Evolutionary conservation across 306 rosid genomes (phyloP).

Genomic region (Medicago lupulina): DNA sequence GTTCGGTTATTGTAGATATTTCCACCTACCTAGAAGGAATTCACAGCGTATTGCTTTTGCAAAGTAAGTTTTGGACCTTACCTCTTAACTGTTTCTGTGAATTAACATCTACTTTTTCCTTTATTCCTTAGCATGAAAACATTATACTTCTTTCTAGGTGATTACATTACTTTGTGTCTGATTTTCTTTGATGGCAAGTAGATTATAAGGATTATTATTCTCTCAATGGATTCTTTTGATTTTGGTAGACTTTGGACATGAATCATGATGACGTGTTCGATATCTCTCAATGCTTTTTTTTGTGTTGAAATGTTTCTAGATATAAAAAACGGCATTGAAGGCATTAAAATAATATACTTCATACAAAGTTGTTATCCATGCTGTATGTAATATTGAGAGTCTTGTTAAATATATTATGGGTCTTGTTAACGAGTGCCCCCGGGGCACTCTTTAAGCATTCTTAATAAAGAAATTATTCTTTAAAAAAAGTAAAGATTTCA

Average conservation of each 20-base stretch:
- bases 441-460: too few relatives aligned
- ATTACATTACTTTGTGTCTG: constrained; percentile 38
- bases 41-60: constrained; percentile 73
- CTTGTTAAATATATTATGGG: too few relatives aligned
- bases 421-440: too few relatives aligned
- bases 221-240: constrained; percentile 31
- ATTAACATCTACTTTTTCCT: constrained; percentile 41
- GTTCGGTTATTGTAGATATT: constrained; percentile 54
- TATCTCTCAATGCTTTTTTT: too few relatives aligned
- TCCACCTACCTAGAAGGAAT: constrained; percentile 85
- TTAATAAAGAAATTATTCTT: too few relatives aligned
- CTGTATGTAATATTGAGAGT: too few relatives aligned
- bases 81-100: constrained; percentile 35
- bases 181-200: constrained; percentile 37
- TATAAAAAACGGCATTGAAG: too few relatives aligned
- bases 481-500: too few relatives aligned
- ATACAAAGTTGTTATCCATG: too few relatives aligned
- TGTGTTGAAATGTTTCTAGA: too few relatives aligned
- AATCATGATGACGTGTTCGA: too few relatives aligned
- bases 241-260: neutral
- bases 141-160: constrained; percentile 26
- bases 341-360: constrained; percentile 22
- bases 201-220: constrained; percentile 36
- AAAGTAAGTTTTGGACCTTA: constrained; percentile 62
- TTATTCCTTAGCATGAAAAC: constrained; percentile 30